Base-by-base conservation (phyloP, 2,329 filamentous ascomycete species). In the Monosporascus sp. region DNA sequence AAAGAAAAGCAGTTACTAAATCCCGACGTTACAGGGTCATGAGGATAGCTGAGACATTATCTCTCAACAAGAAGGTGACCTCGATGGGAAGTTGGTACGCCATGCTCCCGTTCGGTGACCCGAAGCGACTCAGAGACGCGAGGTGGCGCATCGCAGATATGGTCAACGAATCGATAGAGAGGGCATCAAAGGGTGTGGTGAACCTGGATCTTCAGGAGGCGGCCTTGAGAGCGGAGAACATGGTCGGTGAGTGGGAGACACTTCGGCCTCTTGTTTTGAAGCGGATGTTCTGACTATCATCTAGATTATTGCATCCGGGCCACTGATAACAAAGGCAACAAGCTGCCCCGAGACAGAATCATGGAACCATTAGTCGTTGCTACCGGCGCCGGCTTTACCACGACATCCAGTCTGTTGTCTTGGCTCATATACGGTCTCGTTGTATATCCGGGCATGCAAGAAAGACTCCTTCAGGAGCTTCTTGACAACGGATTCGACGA, bases 351-450 rank as follows among this genome's bases (percentile, higher is more conserved):
- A 37, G 65, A 71, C 3, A 59, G 74, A n/a, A 65, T 77, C 31
- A 56, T 68, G 35, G 60, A 64, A 53, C 64, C 67, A 0, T 67
- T 83, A 0, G 68, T 82, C 2, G 78, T 84, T 3, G 74, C 75
- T 7, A 79, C 76, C 0, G 81, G 72, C 4, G 82, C 82, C 2
- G 82, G 82, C 20, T 85, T 85, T 68, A 82, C 78, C 1, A 85
- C 82, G 0, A 85, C 79, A 1, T 78, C 75, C 3, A 79, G 79
- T 0, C 73, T 85, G 3, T 70, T 85, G 2, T 81, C 79, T 0
- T 85, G 81, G 82, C 69, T 80, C 1, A 62, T 84, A 40, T 84
- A 82, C 61, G 72, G 74, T 5, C 65, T 84, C 1, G 74, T 78
- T 5, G 69, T 65, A 2, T 85, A 85, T 59, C 71, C 74, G 0